phyloP scores from a whole-genome alignment of 768 basidiomycete species.

The Pulveroboletus ravenelii region DNA sequence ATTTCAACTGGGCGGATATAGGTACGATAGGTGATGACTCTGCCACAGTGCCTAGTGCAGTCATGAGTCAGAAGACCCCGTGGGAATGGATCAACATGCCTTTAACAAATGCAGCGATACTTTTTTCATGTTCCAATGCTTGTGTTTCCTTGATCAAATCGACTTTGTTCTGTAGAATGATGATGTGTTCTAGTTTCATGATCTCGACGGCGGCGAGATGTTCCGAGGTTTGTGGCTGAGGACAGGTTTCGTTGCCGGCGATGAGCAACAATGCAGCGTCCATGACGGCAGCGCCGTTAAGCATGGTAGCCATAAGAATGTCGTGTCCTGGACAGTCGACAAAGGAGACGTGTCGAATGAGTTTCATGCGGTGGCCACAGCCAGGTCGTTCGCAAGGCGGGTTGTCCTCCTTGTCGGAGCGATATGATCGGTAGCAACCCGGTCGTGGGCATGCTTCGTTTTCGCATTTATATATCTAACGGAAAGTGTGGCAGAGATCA shows the following conservation, averaged over 20 bases:
- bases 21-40: conserved; percentile 97
- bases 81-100: conserved; percentile 40
- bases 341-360: conserved; percentile 95
- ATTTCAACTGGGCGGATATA: conserved; percentile 97
- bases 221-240: conserved; percentile 97
- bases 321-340: conserved; percentile 98
- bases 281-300: conserved; percentile 99
- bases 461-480: conserved; percentile 96
- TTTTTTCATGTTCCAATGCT: conserved; percentile 94
- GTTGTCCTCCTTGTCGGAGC: conserved; percentile 88
- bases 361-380: conserved; percentile 85
- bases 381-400: conserved; percentile 93
- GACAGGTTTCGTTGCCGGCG: conserved; percentile 98
- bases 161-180: conserved; percentile 98
- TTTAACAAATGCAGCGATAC: conserved; percentile 93
- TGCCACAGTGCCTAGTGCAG: conserved; percentile 81
- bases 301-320: conserved; percentile 99
- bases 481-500: background rate
- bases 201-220: conserved; percentile 99
- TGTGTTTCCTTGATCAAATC: conserved; percentile 95
- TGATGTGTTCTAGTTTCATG: conserved; percentile 97
- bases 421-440: conserved; percentile 90
- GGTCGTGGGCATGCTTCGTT: conserved; percentile 91
- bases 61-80: background rate
- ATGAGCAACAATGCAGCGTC: conserved; percentile 94